phyloP scores from a whole-genome alignment of 2,329 filamentous ascomycete genomes.

The Claviceps fusiformis region DNA sequence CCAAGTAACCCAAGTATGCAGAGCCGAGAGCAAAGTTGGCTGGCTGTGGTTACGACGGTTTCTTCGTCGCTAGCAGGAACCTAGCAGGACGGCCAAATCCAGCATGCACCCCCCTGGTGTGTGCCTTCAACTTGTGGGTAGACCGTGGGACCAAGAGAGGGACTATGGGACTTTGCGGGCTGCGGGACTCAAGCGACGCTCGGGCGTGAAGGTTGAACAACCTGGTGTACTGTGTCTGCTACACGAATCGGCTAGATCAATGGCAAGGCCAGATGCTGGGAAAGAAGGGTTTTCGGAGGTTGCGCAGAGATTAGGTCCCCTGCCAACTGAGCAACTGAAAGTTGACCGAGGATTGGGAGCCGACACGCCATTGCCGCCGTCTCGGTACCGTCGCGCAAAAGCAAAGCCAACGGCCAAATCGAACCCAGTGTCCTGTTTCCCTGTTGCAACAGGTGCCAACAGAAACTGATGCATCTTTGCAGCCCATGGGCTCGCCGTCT shows the following conservation, averaged over 20 bases:
- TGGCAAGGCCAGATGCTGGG: constrained; percentile 3
- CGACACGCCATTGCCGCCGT: not conserved
- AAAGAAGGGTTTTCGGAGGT: constrained; percentile 2
- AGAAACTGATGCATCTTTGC: too few relatives aligned
- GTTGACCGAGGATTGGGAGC: not conserved
- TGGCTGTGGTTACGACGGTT: too few relatives aligned
- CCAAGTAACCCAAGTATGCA: too few relatives aligned
- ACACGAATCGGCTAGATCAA: constrained; percentile 10
- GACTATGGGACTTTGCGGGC: not conserved
- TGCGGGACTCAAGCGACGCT: constrained; percentile 7
- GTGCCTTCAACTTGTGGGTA: not conserved
- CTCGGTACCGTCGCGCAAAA: not conserved
- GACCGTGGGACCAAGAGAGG: not conserved
- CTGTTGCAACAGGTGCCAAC: too few relatives aligned
- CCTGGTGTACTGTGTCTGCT: constrained; percentile 6
- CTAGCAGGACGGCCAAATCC: constrained; percentile 1
- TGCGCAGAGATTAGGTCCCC: constrained; percentile 3
- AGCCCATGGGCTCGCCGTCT: not conserved
- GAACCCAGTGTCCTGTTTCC: not conserved
- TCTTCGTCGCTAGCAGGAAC: not conserved
- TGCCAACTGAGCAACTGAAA: not conserved
- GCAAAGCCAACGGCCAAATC: not conserved
- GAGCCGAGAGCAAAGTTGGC: too few relatives aligned
- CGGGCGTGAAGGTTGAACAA: constrained; percentile 5
- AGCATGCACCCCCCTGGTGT: not conserved